phyloP scores from a whole-genome alignment of 2,329 filamentous ascomycete genomes.

The Elsinoe batatas region DNA sequence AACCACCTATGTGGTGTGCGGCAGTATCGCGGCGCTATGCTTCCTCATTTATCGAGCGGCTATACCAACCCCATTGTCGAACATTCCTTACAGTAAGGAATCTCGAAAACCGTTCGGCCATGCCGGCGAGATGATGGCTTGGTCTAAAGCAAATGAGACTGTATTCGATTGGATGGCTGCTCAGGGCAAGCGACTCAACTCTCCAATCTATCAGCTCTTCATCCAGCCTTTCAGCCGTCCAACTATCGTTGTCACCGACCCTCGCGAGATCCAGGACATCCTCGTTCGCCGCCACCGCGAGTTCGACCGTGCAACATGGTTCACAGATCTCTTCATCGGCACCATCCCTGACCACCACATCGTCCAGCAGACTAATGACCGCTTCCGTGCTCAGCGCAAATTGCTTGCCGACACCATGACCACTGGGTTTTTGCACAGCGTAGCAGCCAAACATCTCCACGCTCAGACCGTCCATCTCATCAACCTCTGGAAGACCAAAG shows the following conservation, averaged over 20 bases:
- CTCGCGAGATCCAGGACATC: conserved; percentile 36
- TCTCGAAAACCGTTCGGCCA: conserved; percentile 36
- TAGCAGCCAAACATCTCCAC: conserved; percentile 24
- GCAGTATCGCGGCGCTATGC: background rate
- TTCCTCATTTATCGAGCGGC: conserved; percentile 18
- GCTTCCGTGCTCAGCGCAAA: conserved; percentile 22
- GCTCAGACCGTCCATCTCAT: conserved; percentile 20
- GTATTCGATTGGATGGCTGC: conserved; percentile 16
- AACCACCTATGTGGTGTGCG: conserved; percentile 1
- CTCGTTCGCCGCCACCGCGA: conserved; percentile 35
- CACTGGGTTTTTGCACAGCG: conserved; percentile 21
- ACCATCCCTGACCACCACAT: conserved; percentile 21
- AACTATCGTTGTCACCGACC: conserved; percentile 37
- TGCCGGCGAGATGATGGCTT: conserved; percentile 32
- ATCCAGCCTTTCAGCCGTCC: conserved; percentile 35
- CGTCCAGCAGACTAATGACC: conserved; percentile 19
- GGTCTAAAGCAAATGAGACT: conserved; percentile 25
- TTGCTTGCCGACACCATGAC: conserved; percentile 25
- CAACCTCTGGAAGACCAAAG: conserved; percentile 26
- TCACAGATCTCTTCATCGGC: conserved; percentile 22
- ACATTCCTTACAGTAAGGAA: conserved; percentile 37
- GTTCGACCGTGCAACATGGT: conserved; percentile 35
- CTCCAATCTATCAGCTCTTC: conserved; percentile 41
- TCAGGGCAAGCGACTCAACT: conserved; percentile 21
- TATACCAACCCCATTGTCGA: conserved; percentile 36